phyloP scores from a whole-genome alignment of 2,329 filamentous ascomycete species.

The Colletotrichum lini region DNA sequence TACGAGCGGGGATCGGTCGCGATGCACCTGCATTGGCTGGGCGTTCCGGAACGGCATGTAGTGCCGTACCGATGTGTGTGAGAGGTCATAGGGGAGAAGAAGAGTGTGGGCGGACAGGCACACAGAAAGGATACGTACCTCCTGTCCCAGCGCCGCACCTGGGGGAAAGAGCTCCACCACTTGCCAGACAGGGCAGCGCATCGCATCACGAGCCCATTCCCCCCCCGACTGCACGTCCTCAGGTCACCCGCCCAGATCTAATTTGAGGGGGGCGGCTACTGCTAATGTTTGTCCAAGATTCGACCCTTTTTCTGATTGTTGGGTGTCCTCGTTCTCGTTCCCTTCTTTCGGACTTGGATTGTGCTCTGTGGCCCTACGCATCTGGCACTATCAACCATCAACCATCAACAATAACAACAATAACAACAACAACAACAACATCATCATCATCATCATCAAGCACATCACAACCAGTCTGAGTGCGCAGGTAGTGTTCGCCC shows the following conservation, averaged over 20 bases:
- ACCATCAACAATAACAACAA: no score
- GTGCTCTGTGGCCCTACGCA: background rate
- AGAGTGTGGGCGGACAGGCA: background rate
- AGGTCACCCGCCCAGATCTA: conserved; percentile 17
- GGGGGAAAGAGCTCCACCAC: conserved; percentile 29
- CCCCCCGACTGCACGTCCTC: conserved; percentile 21
- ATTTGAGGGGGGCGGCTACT: background rate
- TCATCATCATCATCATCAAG: background rate
- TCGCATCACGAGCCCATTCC: conserved; percentile 35
- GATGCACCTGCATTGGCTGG: conserved; percentile 44
- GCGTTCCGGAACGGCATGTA: conserved; percentile 28
- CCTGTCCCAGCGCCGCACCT: conserved; percentile 6
- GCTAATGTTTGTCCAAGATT: background rate
- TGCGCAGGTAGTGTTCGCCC: background rate
- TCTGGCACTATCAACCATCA: no score
- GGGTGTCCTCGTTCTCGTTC: background rate
- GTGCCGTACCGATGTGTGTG: background rate
- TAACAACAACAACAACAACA: no score
- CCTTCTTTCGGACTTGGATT: background rate
- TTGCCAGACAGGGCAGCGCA: conserved; percentile 22
- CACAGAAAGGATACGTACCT: conserved; percentile 1
- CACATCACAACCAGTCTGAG: background rate
- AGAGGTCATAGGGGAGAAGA: background rate
- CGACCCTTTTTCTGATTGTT: background rate
- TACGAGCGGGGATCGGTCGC: conserved; percentile 34